A percentile compares a stretch with the other conserved stretches of the same genome.
Evolutionary conservation across 2,329 filamentous ascomycete species (phyloP).

Genomic region (Claviceps monticola): DNA sequence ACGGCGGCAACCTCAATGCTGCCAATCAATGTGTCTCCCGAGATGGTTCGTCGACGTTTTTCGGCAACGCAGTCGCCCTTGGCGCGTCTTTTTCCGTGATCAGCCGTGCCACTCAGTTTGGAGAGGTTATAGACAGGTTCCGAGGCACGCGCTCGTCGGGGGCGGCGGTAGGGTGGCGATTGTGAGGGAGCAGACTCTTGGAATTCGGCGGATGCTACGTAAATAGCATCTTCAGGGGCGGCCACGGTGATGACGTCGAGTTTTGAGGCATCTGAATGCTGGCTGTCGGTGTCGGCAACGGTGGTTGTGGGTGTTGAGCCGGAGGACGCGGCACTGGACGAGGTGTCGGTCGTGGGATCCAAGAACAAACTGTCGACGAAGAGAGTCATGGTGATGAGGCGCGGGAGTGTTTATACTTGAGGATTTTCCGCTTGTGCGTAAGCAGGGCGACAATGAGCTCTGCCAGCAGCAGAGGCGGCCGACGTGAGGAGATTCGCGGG

Average conservation of each 20-base stretch:
- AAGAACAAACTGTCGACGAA: slow-evolving; percentile 21
- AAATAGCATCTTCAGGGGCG: slow-evolving; percentile 12
- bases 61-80: slow-evolving; percentile 34
- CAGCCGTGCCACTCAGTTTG: slow-evolving; percentile 45
- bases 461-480: slow-evolving; percentile 6
- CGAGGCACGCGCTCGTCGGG: slow-evolving; percentile 40
- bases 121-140: slow-evolving; percentile 54
- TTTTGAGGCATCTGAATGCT: slow-evolving; percentile 31
- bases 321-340: slow-evolving; percentile 39
- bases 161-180: slow-evolving; percentile 26
- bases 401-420: background rate
- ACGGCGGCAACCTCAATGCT: slow-evolving; percentile 12
- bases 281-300: slow-evolving; percentile 46
- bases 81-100: slow-evolving; percentile 42
- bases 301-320: slow-evolving; percentile 55
- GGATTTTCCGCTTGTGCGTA: background rate
- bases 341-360: slow-evolving; percentile 22
- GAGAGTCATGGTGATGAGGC: slow-evolving; percentile 15
- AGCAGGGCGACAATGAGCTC: slow-evolving; percentile 3
- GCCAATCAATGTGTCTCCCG: slow-evolving; percentile 23
- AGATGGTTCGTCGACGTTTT: slow-evolving; percentile 32
- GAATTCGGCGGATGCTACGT: slow-evolving; percentile 11
- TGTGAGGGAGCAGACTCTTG: slow-evolving; percentile 13
- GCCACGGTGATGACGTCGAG: slow-evolving; percentile 22
- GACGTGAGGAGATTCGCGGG: background rate